These are phyloP conservation scores for Trapa incisa DNA, from an alignment of 345 rosid species.

Conservation along the genomic window DNA sequence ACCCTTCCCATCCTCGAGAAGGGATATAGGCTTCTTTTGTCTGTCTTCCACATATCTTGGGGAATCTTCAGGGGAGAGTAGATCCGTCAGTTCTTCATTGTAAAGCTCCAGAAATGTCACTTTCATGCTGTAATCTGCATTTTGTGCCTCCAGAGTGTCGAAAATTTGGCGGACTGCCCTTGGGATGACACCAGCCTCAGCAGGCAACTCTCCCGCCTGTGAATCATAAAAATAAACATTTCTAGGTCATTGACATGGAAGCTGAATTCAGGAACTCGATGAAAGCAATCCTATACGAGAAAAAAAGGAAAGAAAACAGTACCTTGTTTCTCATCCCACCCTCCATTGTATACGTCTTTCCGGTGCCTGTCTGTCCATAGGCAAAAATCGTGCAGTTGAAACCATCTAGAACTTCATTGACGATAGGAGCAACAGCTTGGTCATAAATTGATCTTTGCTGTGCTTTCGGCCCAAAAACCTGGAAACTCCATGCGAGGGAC, in stretches of 20 bases:
- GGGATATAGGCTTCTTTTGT: slow-evolving; percentile 71
- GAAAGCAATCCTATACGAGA: background rate
- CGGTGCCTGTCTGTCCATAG: slow-evolving; percentile 86
- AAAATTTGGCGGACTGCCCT: slow-evolving; percentile 82
- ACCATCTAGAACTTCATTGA: slow-evolving; percentile 85
- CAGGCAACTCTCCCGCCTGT: slow-evolving; percentile 85
- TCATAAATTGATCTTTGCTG: slow-evolving; percentile 91
- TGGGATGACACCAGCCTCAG: slow-evolving; percentile 88
- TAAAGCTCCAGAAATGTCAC: slow-evolving; percentile 84
- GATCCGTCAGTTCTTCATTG: slow-evolving; percentile 85
- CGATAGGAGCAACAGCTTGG: slow-evolving; percentile 75
- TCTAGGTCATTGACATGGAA: background rate
- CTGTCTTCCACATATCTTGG: slow-evolving; percentile 50
- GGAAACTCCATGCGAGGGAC: background rate
- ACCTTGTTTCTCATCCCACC: slow-evolving; percentile 94
- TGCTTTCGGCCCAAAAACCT: slow-evolving; percentile 95
- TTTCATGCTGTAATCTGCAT: slow-evolving; percentile 84
- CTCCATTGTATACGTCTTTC: slow-evolving; percentile 92
- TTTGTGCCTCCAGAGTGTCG: slow-evolving; percentile 71
- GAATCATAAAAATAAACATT: slow-evolving; percentile 1
- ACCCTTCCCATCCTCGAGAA: slow-evolving; percentile 91
- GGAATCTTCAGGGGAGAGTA: slow-evolving; percentile 60
- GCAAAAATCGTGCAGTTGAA: slow-evolving; percentile 94
- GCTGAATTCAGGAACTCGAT: background rate
- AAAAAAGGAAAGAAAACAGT: background rate